Evolutionary conservation across 73 alveolate genomes (phyloP).

Genomic region (Paramecium sexaurelia): DNA sequence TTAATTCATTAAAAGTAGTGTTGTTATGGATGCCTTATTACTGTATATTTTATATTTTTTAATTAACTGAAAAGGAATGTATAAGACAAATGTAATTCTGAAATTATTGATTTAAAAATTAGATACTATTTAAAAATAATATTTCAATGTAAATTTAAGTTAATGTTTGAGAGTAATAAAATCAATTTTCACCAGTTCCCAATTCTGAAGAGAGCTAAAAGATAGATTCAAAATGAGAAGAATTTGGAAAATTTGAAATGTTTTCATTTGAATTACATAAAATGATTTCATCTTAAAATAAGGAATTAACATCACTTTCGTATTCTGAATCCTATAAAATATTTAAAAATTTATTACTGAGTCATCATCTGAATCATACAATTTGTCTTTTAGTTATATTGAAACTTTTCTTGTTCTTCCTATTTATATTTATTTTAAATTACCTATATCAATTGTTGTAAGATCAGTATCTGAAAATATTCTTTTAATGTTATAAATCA

Average conservation of each 20-base stretch:
- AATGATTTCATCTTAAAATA: conserved; percentile 13
- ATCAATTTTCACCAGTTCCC: conserved; percentile 9
- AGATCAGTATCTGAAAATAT: conserved; percentile 5
- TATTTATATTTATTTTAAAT: not conserved
- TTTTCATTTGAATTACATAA: not conserved
- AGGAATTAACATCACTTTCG: conserved; percentile 15
- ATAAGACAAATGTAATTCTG: not conserved
- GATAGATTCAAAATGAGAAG: not conserved
- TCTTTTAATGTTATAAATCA: not conserved
- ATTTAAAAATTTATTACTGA: not conserved
- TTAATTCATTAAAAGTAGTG: too few species aligned
- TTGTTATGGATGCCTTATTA: too few species aligned
- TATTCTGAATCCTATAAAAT: not conserved
- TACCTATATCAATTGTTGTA: not conserved
- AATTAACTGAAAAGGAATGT: too few species aligned
- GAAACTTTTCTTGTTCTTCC: conserved; percentile 10
- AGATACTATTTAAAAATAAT: not conserved
- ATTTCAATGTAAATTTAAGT: not conserved
- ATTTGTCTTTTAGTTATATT: not conserved
- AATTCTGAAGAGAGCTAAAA: not conserved
- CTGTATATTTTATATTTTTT: too few species aligned
- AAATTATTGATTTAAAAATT: not conserved
- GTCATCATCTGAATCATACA: not conserved
- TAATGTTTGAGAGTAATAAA: not conserved
- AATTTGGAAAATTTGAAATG: not conserved